These are phyloP conservation scores for Acer saccharum DNA, from an alignment of 345 rosid genomes.

Conservation along the genomic window DNA sequence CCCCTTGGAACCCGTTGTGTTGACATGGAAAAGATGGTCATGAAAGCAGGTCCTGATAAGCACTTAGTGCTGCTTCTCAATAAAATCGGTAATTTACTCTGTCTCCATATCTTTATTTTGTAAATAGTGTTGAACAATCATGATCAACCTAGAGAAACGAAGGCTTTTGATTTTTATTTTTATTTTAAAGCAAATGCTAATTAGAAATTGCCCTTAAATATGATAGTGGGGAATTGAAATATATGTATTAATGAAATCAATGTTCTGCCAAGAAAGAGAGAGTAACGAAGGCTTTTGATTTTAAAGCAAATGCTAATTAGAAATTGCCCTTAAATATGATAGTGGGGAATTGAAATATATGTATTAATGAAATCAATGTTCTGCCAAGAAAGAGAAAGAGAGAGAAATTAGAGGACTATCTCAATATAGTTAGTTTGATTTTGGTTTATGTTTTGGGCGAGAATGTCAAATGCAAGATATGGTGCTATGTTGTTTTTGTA, in stretches of 20 bases:
- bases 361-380: neutral
- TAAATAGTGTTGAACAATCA: neutral
- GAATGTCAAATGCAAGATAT: neutral
- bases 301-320: neutral
- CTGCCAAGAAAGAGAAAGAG: neutral
- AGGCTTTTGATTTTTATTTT: neutral
- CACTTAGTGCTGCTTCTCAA: conserved; percentile 82
- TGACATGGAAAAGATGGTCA: conserved; percentile 96
- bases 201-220: neutral
- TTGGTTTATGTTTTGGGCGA: neutral
- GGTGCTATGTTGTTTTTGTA: neutral
- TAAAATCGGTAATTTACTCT: conserved; percentile 71
- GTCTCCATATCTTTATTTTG: neutral
- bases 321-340: neutral
- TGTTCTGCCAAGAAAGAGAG: neutral
- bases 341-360: neutral
- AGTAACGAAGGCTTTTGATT: neutral
- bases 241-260: neutral
- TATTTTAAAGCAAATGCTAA: neutral
- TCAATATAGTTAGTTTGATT: neutral
- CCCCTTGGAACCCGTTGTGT: conserved; percentile 91
- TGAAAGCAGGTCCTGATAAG: conserved; percentile 77
- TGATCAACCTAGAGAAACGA: neutral
- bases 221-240: neutral
- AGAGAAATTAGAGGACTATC: neutral